A percentile compares a stretch with the other conserved stretches of the same genome.
These are phyloP conservation scores for Corchorus olitorius DNA, from an alignment of 345 rosid species.

Conservation along the genomic window DNA sequence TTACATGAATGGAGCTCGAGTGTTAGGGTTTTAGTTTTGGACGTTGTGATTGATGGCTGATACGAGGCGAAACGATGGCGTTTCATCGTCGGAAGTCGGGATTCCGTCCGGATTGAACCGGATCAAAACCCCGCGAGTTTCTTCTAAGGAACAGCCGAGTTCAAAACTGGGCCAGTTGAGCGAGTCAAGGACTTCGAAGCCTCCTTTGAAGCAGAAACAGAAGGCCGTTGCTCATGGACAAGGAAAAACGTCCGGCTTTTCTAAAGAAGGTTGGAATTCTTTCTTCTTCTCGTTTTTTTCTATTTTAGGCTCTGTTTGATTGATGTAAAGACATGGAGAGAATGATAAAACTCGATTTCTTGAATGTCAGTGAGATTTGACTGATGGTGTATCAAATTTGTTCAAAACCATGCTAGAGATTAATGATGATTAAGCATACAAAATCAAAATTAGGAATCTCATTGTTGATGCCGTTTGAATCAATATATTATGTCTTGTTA, in stretches of 20 bases:
- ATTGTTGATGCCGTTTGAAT: background rate
- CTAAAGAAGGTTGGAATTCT: slow-evolving; percentile 42
- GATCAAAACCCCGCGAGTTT: slow-evolving; percentile 61
- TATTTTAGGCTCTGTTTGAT: slow-evolving; percentile 13
- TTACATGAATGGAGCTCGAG: slow-evolving; percentile 18
- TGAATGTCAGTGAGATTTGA: background rate
- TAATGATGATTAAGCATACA: slow-evolving; percentile 6
- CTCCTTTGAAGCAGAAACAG: slow-evolving; percentile 47
- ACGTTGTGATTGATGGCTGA: slow-evolving; percentile 42
- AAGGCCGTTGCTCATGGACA: slow-evolving; percentile 40
- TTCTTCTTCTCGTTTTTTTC: background rate
- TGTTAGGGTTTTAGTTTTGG: slow-evolving; percentile 30
- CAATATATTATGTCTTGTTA: background rate
- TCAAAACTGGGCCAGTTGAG: slow-evolving; percentile 42
- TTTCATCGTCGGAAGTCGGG: slow-evolving; percentile 40
- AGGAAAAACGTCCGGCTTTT: slow-evolving; percentile 28
- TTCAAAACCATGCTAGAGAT: slow-evolving; percentile 1
- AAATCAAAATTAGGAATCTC: background rate
- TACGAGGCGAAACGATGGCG: slow-evolving; percentile 33
- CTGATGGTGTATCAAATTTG: background rate
- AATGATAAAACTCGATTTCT: background rate
- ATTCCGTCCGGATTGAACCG: slow-evolving; percentile 82
- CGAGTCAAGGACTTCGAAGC: slow-evolving; percentile 38
- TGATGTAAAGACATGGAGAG: slow-evolving; percentile 7
- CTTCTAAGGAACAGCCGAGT: slow-evolving; percentile 32